A percentile compares a stretch with the other conserved stretches of the same genome.
phyloP scores from a whole-genome alignment of 768 basidiomycete species.

The Flagelloscypha sp. region DNA sequence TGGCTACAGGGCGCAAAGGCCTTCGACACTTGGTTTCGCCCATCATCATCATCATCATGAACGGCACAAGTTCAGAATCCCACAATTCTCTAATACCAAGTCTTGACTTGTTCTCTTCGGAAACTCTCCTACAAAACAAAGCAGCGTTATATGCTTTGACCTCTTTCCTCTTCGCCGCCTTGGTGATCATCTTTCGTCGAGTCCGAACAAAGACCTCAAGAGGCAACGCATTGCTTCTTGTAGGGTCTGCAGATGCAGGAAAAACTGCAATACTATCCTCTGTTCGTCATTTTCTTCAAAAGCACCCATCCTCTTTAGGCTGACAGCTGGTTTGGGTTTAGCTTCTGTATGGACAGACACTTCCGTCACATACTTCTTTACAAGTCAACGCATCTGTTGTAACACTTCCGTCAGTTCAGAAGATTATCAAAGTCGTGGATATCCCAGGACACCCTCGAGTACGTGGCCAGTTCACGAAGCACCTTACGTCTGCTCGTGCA shows the following conservation, averaged over 20 bases:
- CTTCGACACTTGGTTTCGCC: too few species aligned
- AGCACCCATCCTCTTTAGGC: not conserved
- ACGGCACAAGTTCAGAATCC: too few species aligned
- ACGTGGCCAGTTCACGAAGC: slow-evolving; percentile 61
- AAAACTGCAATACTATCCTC: slow-evolving; percentile 73
- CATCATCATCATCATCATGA: too few species aligned
- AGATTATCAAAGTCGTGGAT: slow-evolving; percentile 53
- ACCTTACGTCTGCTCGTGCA: slow-evolving; percentile 52
- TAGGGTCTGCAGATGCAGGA: slow-evolving; percentile 69
- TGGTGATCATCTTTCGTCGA: too few species aligned
- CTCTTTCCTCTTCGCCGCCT: too few species aligned
- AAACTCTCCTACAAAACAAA: too few species aligned
- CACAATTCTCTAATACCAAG: too few species aligned
- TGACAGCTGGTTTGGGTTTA: slow-evolving; percentile 19
- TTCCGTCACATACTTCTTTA: slow-evolving; percentile 70
- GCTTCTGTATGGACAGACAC: slow-evolving; percentile 57
- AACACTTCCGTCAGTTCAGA: slow-evolving; percentile 31
- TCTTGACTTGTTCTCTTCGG: too few species aligned
- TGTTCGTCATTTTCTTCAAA: slow-evolving; percentile 31
- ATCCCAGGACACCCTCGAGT: slow-evolving; percentile 83
- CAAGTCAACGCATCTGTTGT: slow-evolving; percentile 58
- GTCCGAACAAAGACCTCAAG: too few species aligned
- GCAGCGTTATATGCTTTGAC: too few species aligned
- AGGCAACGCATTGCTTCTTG: slow-evolving; percentile 62
- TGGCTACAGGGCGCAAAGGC: too few species aligned